Evolutionary conservation across 2,329 filamentous ascomycete genomes (phyloP).

Genomic region (Claviceps sp.): DNA sequence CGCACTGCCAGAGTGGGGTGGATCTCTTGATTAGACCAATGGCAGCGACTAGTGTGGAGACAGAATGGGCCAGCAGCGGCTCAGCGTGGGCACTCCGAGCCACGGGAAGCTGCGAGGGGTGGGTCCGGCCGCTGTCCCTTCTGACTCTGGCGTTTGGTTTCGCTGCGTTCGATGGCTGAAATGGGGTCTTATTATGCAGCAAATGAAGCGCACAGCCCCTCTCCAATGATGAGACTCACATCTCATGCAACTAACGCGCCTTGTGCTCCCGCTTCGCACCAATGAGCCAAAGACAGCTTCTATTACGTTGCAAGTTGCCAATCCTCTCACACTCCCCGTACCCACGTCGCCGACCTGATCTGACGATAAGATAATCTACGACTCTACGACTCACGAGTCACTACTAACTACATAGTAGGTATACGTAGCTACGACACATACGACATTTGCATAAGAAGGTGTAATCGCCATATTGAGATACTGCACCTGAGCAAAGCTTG

Average conservation of each 20-base stretch:
- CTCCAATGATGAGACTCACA: not conserved
- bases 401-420: too few relatives aligned
- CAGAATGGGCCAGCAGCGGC: too few relatives aligned
- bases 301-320: not conserved
- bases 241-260: conserved; percentile 1
- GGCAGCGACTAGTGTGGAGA: too few relatives aligned
- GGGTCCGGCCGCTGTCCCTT: not conserved
- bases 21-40: too few relatives aligned
- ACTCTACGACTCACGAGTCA: too few relatives aligned
- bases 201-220: not conserved
- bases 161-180: conserved; percentile 6
- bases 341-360: not conserved
- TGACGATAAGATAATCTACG: not conserved
- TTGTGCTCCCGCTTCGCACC: not conserved
- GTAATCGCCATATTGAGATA: not conserved
- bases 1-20: not conserved
- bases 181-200: not conserved
- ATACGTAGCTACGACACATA: too few relatives aligned
- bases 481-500: not conserved
- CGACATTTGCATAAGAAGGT: not conserved
- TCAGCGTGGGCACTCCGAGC: not conserved
- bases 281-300: not conserved
- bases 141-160: conserved; percentile 1
- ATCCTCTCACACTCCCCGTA: not conserved
- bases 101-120: conserved; percentile 7